Evolutionary conservation across 2,329 filamentous ascomycete genomes (phyloP), one percentile per base, ranked within the genome.

Genomic region (Xylogone sp.): DNA sequence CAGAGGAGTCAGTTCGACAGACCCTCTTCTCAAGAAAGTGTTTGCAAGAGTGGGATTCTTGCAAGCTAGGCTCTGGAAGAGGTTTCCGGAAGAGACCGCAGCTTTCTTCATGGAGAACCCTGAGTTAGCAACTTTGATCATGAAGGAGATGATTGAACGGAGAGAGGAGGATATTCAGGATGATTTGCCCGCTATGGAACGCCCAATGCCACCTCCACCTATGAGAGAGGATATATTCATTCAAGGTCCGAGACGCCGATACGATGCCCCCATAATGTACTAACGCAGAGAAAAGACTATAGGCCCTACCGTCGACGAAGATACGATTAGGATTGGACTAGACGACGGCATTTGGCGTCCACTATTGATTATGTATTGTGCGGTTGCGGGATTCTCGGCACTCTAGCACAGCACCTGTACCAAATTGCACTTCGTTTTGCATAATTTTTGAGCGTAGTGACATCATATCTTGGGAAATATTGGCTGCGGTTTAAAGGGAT

Each of bases 1-100:
- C 56, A 61, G 65, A 46, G 73, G 71, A 6, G 67, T 78, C n/a
- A 69, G 71, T 31, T 68, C 71, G 51, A 62, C 63, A 9, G 75
- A 78, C 50, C 59, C 62, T 0, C 59, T 78, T 42, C 65, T 78
- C 46, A 73, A 69, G 53, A 77, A 77, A 71, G 61, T 78, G 12
- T 72, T 77, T 56, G 74, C 75, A 7, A 66, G 75, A 31, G 69
- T 77, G 5, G 75, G 75, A 2, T 78, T 77, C 54, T 61, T 78
- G 29, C 72, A 76, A 60, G 68, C 73, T 9, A 54, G 67, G 22
- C 54, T 76, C n/a, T 77, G 72, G 72, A 68, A 71, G 53, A 64
- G 65, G 16, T 60, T 61, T 16, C 72, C 69, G 2, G 64, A 69
- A 31, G 70, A 72, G 52, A 76, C 74, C 10, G 62, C 66, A 24